phyloP scores from a whole-genome alignment of 2,329 filamentous ascomycete species.

The Penicillium hesseltinei region DNA sequence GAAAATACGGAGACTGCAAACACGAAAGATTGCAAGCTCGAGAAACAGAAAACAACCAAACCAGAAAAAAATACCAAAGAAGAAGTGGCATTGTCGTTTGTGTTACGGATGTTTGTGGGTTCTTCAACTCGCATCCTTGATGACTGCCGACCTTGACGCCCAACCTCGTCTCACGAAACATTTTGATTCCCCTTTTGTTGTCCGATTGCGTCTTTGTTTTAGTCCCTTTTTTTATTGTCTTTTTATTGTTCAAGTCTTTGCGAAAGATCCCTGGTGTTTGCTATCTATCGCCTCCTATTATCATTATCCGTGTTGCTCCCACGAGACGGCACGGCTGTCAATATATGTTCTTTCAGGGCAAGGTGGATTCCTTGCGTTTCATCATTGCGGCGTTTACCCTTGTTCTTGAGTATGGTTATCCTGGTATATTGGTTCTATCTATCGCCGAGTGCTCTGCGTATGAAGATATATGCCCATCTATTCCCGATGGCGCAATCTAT shows the following conservation, averaged over 20 bases:
- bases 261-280: slow-evolving; percentile 29
- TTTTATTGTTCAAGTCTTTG: slow-evolving; percentile 18
- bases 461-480: neutral
- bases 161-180: slow-evolving; percentile 40
- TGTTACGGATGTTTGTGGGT: slow-evolving; percentile 26
- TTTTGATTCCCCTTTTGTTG: slow-evolving; percentile 43
- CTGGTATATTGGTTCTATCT: neutral
- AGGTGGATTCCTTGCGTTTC: slow-evolving; percentile 9
- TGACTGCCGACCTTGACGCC: slow-evolving; percentile 35
- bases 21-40: slow-evolving; percentile 13
- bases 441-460: neutral
- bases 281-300: slow-evolving; percentile 20
- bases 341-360: slow-evolving; percentile 23
- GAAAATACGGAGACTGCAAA: slow-evolving; percentile 7
- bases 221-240: slow-evolving; percentile 1
- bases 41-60: slow-evolving; percentile 14
- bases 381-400: slow-evolving; percentile 2
- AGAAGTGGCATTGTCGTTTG: slow-evolving; percentile 21
- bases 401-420: neutral
- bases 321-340: slow-evolving; percentile 32
- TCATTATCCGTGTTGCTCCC: slow-evolving; percentile 20
- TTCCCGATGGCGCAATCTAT: neutral
- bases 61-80: slow-evolving; percentile 18
- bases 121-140: slow-evolving; percentile 29
- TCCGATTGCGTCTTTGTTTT: slow-evolving; percentile 24